These are phyloP conservation scores for Quercus phellos DNA, from an alignment of 331 rosid genomes.

Conservation along the genomic window DNA sequence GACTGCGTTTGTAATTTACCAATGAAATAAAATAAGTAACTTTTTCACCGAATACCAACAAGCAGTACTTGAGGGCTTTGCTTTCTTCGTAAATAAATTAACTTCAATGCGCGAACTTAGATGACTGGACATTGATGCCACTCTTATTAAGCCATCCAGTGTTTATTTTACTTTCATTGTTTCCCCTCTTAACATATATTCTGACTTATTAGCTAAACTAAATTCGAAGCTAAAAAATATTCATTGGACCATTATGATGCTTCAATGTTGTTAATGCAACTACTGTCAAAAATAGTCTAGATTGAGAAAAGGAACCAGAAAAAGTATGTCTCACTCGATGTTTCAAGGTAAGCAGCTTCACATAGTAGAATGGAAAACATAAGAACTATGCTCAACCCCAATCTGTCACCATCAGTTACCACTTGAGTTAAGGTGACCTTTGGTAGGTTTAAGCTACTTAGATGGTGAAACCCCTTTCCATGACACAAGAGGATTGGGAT, in stretches of 20 bases:
- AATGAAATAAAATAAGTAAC: too few relatives aligned
- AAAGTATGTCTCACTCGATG: not conserved
- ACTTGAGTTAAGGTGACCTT: not conserved
- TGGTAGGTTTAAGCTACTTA: not conserved
- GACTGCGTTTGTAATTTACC: too few relatives aligned
- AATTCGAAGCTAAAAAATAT: too few relatives aligned
- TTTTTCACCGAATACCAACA: not conserved
- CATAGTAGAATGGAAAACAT: not conserved
- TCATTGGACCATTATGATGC: not conserved
- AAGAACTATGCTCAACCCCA: not conserved
- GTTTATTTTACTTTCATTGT: too few relatives aligned
- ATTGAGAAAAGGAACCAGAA: not conserved
- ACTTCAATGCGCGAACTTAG: too few relatives aligned
- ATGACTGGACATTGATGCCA: too few relatives aligned
- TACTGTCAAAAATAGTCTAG: not conserved
- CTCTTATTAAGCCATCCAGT: too few relatives aligned
- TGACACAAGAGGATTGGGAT: not conserved
- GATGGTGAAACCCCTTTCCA: not conserved
- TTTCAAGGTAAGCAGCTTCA: not conserved
- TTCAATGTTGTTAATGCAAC: not conserved
- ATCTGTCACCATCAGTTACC: not conserved
- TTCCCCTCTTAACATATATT: too few relatives aligned
- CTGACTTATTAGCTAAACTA: too few relatives aligned
- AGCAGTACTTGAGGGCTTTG: not conserved
- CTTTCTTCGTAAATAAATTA: too few relatives aligned